phyloP scores from a whole-genome alignment of 768 basidiomycete genomes.

The Amanita phalloides region DNA sequence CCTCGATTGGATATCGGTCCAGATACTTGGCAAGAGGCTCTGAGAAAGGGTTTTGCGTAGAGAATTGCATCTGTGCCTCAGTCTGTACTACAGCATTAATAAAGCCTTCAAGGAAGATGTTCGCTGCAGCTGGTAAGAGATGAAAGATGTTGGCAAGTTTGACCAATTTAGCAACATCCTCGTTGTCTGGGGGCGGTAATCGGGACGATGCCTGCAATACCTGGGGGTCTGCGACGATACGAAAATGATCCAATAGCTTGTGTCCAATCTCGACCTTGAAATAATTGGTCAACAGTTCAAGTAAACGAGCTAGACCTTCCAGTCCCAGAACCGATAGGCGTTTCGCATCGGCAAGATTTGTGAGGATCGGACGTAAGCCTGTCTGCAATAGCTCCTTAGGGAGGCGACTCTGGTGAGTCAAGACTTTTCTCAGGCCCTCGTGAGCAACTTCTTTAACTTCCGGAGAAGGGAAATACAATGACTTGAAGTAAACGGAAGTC shows the following conservation, averaged over 20 bases:
- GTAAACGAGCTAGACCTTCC: conserved; percentile 86
- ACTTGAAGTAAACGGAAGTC: conserved; percentile 95
- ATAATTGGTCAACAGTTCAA: conserved; percentile 94
- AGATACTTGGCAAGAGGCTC: conserved; percentile 86
- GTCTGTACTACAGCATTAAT: conserved; percentile 85
- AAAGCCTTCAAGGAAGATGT: conserved; percentile 83
- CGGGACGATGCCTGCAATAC: conserved; percentile 73
- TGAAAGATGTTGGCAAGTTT: conserved; percentile 97
- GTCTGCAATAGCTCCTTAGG: conserved; percentile 94
- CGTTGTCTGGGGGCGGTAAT: conserved; percentile 75
- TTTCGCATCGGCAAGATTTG: conserved; percentile 96
- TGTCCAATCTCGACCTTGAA: conserved; percentile 99
- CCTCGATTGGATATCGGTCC: conserved; percentile 80
- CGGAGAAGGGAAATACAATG: conserved; percentile 81
- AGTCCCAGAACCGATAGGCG: conserved; percentile 84
- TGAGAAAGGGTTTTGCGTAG: conserved; percentile 84
- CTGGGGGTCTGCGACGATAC: conserved; percentile 81
- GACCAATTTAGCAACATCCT: conserved; percentile 87
- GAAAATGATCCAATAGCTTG: conserved; percentile 95
- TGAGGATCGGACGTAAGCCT: conserved; percentile 89
- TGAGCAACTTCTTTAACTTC: conserved; percentile 96
- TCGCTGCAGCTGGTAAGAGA: conserved; percentile 86
- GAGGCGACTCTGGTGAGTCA: conserved; percentile 81
- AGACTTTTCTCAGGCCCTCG: conserved; percentile 81
- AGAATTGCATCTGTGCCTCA: conserved; percentile 86